Conservation (phyloP, 139 green algal genomes). For the Yamagishiella unicocca region DNA sequence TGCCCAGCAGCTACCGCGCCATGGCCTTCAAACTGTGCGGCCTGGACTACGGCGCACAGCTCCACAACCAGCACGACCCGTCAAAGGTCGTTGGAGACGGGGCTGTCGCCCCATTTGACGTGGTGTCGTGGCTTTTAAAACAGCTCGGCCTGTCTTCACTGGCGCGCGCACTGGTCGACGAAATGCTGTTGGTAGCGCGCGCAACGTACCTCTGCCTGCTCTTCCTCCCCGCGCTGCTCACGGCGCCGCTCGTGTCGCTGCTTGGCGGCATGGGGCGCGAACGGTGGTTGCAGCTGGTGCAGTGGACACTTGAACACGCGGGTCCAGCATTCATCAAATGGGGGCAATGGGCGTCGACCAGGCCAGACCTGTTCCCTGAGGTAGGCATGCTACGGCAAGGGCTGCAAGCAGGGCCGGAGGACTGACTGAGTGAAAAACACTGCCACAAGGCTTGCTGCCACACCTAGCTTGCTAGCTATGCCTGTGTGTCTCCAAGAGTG, state of each 20-base stretch:
- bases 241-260: conserved; percentile 55
- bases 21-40: neutral
- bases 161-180: neutral
- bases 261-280: conserved; percentile 50
- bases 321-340: conserved; percentile 91
- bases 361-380: conserved; percentile 94
- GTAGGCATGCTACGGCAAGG: neutral
- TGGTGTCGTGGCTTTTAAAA: neutral
- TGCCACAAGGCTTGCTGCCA: too few relatives aligned
- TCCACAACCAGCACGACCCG: neutral
- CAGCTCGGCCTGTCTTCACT: neutral
- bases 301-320: conserved; percentile 81
- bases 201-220: conserved; percentile 74
- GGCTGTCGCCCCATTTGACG: neutral
- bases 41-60: neutral
- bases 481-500: too few relatives aligned
- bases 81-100: neutral
- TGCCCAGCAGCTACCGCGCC: neutral
- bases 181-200: conserved; percentile 61
- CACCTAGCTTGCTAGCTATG: too few relatives aligned
- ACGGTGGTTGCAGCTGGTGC: conserved; percentile 81
- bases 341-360: conserved; percentile 89
- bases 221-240: conserved; percentile 74
- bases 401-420: neutral
- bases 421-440: too few relatives aligned